phyloP scores from a whole-genome alignment of 805 yeast species.

The Monosporozyma yasuniensis region DNA sequence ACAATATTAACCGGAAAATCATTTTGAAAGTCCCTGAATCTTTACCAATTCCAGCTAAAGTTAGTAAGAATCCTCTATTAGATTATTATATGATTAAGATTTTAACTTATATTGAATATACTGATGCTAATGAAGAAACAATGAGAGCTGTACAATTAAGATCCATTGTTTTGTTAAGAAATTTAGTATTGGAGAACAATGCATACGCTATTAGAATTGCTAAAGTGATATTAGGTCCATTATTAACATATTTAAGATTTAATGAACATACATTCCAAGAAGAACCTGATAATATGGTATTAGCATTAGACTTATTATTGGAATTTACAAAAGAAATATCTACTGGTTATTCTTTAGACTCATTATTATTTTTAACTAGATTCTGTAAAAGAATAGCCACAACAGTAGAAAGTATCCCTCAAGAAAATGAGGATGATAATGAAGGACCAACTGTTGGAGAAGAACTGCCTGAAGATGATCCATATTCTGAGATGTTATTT shows the following conservation, averaged over 20 bases:
- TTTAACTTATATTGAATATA: conserved; percentile 8
- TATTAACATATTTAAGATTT: conserved; percentile 11
- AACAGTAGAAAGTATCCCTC: conserved; percentile 6
- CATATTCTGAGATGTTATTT: conserved; percentile 16
- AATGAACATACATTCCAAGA: conserved; percentile 10
- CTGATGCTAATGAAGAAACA: conserved; percentile 1
- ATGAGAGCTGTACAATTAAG: conserved; percentile 18
- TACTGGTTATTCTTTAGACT: conserved; percentile 4
- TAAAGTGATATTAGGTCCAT: conserved; percentile 9
- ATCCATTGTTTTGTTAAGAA: conserved; percentile 21
- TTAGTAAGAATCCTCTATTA: conserved; percentile 10
- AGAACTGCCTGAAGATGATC: conserved; percentile 10
- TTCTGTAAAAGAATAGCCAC: conserved; percentile 10
- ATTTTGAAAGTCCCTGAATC: conserved; percentile 4
- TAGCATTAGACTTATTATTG: conserved; percentile 17
- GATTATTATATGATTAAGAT: conserved; percentile 15
- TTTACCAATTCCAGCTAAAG: neutral
- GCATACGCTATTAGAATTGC: conserved; percentile 12
- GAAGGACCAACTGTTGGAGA: conserved; percentile 8
- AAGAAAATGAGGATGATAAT: conserved; percentile 4
- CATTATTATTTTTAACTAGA: conserved; percentile 10
- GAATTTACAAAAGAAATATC: conserved; percentile 13
- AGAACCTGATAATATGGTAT: conserved; percentile 10
- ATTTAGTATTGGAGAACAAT: conserved; percentile 21
- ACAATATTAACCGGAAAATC: conserved; percentile 22